phyloP scores from a whole-genome alignment of 179 eudicot species.

The Beta lomatogona region DNA sequence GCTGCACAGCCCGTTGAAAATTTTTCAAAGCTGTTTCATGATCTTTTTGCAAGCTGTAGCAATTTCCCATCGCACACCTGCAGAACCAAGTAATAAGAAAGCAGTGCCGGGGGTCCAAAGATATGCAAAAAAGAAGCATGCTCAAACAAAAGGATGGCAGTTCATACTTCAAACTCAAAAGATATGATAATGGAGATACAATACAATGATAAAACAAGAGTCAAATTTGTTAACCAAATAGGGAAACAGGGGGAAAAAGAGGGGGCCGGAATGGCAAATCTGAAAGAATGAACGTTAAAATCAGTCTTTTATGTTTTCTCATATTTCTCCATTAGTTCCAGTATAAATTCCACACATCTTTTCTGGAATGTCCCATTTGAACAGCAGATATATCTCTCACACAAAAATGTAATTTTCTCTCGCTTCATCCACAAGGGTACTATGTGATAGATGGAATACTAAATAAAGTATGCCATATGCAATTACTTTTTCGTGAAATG shows the following conservation, averaged over 20 bases:
- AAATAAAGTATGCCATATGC: too few species aligned
- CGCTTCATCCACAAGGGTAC: neutral
- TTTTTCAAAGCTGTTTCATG: conserved; percentile 96
- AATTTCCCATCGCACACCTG: conserved; percentile 99
- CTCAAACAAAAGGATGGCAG: neutral
- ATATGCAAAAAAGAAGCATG: neutral
- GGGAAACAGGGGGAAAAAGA: too few species aligned
- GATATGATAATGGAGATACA: neutral
- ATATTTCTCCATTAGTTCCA: too few species aligned
- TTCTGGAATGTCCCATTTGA: too few species aligned
- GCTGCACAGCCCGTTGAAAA: conserved; percentile 87
- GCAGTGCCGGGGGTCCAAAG: neutral
- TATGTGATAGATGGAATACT: neutral
- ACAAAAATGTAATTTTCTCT: too few species aligned
- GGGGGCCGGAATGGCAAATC: too few species aligned
- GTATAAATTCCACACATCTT: too few species aligned
- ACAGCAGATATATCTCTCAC: too few species aligned
- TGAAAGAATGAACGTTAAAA: too few species aligned
- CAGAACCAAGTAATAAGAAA: conserved; percentile 4
- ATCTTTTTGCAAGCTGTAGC: conserved; percentile 97
- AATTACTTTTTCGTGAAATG: too few species aligned
- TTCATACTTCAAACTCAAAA: neutral
- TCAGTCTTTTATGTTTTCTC: too few species aligned
- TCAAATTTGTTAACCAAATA: neutral
- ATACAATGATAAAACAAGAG: neutral